phyloP scores from a whole-genome alignment of 768 basidiomycete genomes.

The Cystofilobasidium capitatum region DNA sequence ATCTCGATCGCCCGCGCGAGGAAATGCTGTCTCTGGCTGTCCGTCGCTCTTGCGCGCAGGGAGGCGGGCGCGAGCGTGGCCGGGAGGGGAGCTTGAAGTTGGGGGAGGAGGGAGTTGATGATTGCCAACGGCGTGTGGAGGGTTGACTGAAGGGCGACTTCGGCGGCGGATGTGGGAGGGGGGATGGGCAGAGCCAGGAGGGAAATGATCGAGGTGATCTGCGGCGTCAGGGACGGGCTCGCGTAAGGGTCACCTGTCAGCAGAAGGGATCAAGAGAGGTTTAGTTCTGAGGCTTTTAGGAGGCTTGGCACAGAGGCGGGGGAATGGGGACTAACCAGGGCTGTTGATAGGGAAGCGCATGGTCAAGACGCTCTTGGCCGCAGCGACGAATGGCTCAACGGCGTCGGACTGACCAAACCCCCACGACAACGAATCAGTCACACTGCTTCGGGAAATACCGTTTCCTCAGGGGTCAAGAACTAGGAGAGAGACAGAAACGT shows the following conservation, averaged over 20 bases:
- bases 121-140: constrained; percentile 15
- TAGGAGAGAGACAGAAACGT: not conserved
- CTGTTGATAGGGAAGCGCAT: constrained; percentile 22
- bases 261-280: not conserved
- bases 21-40: not conserved
- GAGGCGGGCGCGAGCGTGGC: constrained; percentile 4
- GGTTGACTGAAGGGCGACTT: constrained; percentile 10
- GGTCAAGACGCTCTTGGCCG: constrained; percentile 12
- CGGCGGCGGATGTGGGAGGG: not conserved
- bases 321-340: not conserved
- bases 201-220: constrained; percentile 23
- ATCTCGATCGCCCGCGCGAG: not conserved
- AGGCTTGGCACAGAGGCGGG: not conserved
- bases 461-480: not conserved
- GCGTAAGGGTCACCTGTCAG: constrained; percentile 23
- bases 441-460: too few relatives aligned
- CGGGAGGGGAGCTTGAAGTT: constrained; percentile 13
- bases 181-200: constrained; percentile 17
- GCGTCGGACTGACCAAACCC: constrained; percentile 1
- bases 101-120: constrained; percentile 18
- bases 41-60: not conserved
- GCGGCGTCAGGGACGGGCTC: not conserved
- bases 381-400: constrained; percentile 13
- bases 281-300: not conserved
- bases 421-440: not conserved